Base-by-base conservation (phyloP, 192 early-diverging fungal genomes). In the Anaeromyces robustus region DNA sequence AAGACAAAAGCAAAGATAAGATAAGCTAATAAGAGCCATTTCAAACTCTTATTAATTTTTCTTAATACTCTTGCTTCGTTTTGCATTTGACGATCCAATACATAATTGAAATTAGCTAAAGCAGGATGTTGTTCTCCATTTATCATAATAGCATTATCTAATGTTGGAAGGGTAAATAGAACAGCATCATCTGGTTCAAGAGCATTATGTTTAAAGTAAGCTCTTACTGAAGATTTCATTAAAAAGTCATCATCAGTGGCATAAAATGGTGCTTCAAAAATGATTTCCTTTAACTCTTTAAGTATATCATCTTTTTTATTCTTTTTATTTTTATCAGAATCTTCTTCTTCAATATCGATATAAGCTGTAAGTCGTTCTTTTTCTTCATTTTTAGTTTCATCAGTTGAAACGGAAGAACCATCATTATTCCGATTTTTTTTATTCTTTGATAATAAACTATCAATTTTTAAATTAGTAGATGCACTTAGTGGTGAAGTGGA, bases 211-310 rank as follows among this genome's bases (percentile, higher is more conserved):
- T 90, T 91, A 80, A 93, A 93, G 52, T 85, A 86, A 22, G 90
- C 85, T 77, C 92, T 85, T 28, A 92, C 84, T 0, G 83, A 29
- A 4, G 92, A 83, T 29, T 92, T 86, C 85, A 93, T 88, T 9
- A 93, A 82, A 37, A 91, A 93, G 80, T 93, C 92, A 84, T 93
- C 92, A 83, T 93, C 92, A 13, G 89, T 87, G 9, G 86, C 89
- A n/a, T 86, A 78, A 79, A 87, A 92, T 43, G 83, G 81, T 39
- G 91, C 87, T 30, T 86, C 84, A 83, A 89, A 92, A 30, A 78
- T 29, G 1, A 78, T 77, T 28, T 30, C 77, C 28, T 77, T 39
- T 16, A 31, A 30, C 13, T 4, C 4, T 29, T 17, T 34, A 0
- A 77, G 30, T 9, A 16, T 4, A 18, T 41, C n/a, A 39, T 34